phyloP scores from a whole-genome alignment of 805 yeast species.

The Sugiyamaella americana region DNA sequence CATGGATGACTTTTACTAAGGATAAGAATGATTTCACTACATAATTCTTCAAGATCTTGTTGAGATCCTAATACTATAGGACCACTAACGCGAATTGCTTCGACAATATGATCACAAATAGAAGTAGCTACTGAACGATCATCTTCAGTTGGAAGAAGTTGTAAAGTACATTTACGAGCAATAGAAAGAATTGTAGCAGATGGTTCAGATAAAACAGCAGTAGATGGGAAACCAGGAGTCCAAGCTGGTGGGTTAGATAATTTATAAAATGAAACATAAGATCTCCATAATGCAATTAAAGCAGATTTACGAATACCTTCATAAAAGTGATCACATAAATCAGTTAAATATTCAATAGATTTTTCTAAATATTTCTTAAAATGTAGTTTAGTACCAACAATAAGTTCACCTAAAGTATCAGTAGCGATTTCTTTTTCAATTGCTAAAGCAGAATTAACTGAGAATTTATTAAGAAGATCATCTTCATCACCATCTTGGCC shows the following conservation, averaged over 20 bases:
- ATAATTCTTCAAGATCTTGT: conserved; percentile 55
- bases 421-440: conserved; percentile 95
- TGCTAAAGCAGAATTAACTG: conserved; percentile 91
- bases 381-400: conserved; percentile 74
- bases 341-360: conserved; percentile 53
- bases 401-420: conserved; percentile 82
- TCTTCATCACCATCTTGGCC: conserved; percentile 42
- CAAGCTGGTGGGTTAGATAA: conserved; percentile 24
- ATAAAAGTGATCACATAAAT: conserved; percentile 77
- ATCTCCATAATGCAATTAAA: conserved; percentile 73
- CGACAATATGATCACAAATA: conserved; percentile 67
- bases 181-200: conserved; percentile 55
- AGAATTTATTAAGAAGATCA: conserved; percentile 61
- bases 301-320: conserved; percentile 85
- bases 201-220: conserved; percentile 32
- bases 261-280: conserved; percentile 58
- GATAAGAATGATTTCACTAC: conserved; percentile 63
- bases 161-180: conserved; percentile 62
- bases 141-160: conserved; percentile 66
- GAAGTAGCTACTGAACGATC: conserved; percentile 78
- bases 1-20: conserved; percentile 79
- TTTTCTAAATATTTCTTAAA: conserved; percentile 72
- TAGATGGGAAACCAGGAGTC: conserved; percentile 32
- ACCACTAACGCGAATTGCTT: conserved; percentile 64
- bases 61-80: conserved; percentile 55